Evolutionary conservation across 2,329 filamentous ascomycete species (phyloP).

Genomic region (Aspergillus cejpii): DNA sequence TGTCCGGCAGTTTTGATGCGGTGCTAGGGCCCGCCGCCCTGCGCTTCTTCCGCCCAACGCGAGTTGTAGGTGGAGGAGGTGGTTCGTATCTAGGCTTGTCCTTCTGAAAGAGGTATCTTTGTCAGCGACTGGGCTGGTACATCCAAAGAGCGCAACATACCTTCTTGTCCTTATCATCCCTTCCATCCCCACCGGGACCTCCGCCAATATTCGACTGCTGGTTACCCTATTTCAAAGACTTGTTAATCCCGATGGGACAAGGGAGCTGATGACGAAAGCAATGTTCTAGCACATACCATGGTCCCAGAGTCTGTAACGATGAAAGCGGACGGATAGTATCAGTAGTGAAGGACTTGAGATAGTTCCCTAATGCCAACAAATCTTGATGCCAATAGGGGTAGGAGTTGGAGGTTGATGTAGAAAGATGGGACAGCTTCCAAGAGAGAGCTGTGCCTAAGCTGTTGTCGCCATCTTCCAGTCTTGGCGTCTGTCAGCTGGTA

Average conservation of each 20-base stretch:
- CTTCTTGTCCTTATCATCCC: constrained; percentile 91
- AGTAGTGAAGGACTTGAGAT: not conserved
- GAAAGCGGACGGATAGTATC: not conserved
- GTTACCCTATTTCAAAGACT: constrained; percentile 38
- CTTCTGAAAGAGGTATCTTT: constrained; percentile 57
- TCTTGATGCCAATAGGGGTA: constrained; percentile 7
- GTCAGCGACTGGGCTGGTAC: constrained; percentile 13
- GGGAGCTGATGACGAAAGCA: constrained; percentile 8
- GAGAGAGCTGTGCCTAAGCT: constrained; percentile 15
- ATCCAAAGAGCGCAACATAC: constrained; percentile 38
- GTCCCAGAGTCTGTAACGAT: constrained; percentile 13
- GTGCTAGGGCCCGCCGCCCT: constrained; percentile 89
- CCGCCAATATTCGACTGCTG: constrained; percentile 75
- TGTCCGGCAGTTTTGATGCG: constrained; percentile 85
- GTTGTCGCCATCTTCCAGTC: constrained; percentile 15
- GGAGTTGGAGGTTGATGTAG: constrained; percentile 13
- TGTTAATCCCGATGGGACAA: constrained; percentile 18
- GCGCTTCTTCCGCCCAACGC: constrained; percentile 97
- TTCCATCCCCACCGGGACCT: constrained; percentile 64
- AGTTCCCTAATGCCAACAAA: not conserved
- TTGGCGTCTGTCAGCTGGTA: constrained; percentile 13
- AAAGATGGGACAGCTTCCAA: constrained; percentile 8
- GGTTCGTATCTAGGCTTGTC: constrained; percentile 99
- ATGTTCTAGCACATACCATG: constrained; percentile 28
- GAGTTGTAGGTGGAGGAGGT: constrained; percentile 90